Base-by-base conservation (phyloP, 1,284 basidiomycete species). In the Hortiboletus rubellus region DNA sequence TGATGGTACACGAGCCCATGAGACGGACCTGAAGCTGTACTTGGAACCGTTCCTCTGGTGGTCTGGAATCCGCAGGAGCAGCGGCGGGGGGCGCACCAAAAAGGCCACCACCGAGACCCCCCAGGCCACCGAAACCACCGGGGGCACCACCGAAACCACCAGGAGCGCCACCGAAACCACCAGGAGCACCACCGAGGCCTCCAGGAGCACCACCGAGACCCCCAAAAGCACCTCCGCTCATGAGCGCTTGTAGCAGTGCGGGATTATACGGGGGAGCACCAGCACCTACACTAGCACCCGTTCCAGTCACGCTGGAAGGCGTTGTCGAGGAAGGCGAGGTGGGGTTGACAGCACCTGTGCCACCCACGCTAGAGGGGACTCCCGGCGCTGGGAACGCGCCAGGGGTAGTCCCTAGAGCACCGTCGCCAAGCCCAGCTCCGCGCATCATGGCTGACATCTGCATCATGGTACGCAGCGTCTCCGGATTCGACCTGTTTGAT, bases 11-110 rank as follows among this genome's bases (percentile, higher is more conserved):
- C 3, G 37, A 17, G 14, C 3, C 3, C 3, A 17, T 8, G 15
- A 33, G 18, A 63, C 81, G 9, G 31, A 87, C 88, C 80, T 87
- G 86, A 12, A 95, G 76, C 71, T 95, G 92, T 14, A 89, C 85
- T 66, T 94, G 89, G 80, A 92, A 96, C 53, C 93, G 79, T 76
- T 95, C 94, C 72, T 96, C 94, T 5, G 92, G 86, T 12, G 90
- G 81, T 65, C 92, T 77, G 4, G 84, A 76, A 69, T 94, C 91
- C 2, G 83, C 76, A 4, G 87, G 82, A 0, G 79, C 68, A 0
- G 79, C 68, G 0, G 78, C 71, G 7, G 79, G 66, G 3, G 76
- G 63, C 10, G 64, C 70, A 27, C 76, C 78, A 22, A 68, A 66
- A 2, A 77, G 61, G 1, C 72, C 77, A 7, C 66, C 66, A 30